A percentile compares a stretch with the other conserved stretches of the same genome.
These are phyloP conservation scores for Boletus pseudo-olivaceus DNA, from an alignment of 768 basidiomycete genomes.

Conservation along the genomic window DNA sequence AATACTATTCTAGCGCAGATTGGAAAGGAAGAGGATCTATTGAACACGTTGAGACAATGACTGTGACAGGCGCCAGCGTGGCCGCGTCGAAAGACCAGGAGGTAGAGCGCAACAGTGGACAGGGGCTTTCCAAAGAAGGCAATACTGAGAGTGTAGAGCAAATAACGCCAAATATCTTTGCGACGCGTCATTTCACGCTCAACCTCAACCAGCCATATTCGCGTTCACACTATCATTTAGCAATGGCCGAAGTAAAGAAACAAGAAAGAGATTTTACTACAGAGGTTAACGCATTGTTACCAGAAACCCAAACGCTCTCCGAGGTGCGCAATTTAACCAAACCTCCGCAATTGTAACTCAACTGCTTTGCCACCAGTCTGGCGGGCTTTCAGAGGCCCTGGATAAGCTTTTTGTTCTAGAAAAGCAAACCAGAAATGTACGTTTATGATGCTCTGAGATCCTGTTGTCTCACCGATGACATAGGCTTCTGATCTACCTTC, in stretches of 20 bases:
- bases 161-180: conserved; percentile 47
- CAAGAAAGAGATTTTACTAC: conserved; percentile 84
- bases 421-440: conserved; percentile 94
- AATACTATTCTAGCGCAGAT: conserved; percentile 35
- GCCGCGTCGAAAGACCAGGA: not conserved
- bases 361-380: conserved; percentile 48
- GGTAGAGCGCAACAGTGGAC: not conserved
- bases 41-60: conserved; percentile 26
- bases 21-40: conserved; percentile 26
- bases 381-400: conserved; percentile 78
- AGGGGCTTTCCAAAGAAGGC: conserved; percentile 23
- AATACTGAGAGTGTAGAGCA: conserved; percentile 11
- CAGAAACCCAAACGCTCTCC: conserved; percentile 62
- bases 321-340: conserved; percentile 49
- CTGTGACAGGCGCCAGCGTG: not conserved
- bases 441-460: conserved; percentile 19
- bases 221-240: conserved; percentile 40
- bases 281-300: conserved; percentile 76
- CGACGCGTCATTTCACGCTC: conserved; percentile 56
- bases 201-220: conserved; percentile 36
- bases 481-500: conserved; percentile 92
- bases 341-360: conserved; percentile 4
- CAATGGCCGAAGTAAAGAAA: conserved; percentile 78
- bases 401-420: conserved; percentile 88
- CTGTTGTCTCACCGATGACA: not conserved